These are phyloP conservation scores for Trypanosoma melophagium DNA, from an alignment of 208 protist species.

Conservation along the genomic window DNA sequence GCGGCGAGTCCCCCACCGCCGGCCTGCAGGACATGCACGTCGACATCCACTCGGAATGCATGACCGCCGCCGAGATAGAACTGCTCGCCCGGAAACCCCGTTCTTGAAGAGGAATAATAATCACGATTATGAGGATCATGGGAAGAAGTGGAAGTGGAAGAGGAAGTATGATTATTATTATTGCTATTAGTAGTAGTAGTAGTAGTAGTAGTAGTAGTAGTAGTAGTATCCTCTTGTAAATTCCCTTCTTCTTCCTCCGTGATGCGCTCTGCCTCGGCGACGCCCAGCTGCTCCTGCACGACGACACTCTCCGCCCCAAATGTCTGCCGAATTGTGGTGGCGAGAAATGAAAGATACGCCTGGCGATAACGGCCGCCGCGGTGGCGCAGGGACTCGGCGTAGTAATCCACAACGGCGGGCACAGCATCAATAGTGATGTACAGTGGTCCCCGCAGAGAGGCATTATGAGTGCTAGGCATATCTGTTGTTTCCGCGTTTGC, in stretches of 20 bases:
- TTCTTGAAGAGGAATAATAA: neutral
- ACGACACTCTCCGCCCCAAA: conserved; percentile 69
- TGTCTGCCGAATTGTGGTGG: conserved; percentile 50
- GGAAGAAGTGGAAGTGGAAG: too few relatives aligned
- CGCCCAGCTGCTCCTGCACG: conserved; percentile 47
- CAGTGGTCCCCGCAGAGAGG: conserved; percentile 38
- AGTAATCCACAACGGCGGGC: conserved; percentile 59
- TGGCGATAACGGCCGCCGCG: conserved; percentile 54
- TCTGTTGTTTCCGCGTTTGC: too few relatives aligned
- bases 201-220: neutral
- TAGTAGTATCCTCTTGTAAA: too few relatives aligned
- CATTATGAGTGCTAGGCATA: too few relatives aligned
- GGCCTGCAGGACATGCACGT: conserved; percentile 74
- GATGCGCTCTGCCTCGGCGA: conserved; percentile 64
- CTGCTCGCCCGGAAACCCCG: conserved; percentile 51
- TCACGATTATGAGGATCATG: too few relatives aligned
- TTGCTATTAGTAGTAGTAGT: too few relatives aligned
- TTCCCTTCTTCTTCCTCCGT: neutral
- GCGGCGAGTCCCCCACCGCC: conserved; percentile 61
- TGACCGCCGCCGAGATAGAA: conserved; percentile 79
- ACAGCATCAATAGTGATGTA: conserved; percentile 72
- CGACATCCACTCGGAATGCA: conserved; percentile 77
- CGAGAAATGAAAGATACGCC: conserved; percentile 56
- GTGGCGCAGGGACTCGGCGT: conserved; percentile 57
- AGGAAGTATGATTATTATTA: neutral